phyloP scores from a whole-genome alignment of 2,329 filamentous ascomycete species.

The Coniochaeta sp. region DNA sequence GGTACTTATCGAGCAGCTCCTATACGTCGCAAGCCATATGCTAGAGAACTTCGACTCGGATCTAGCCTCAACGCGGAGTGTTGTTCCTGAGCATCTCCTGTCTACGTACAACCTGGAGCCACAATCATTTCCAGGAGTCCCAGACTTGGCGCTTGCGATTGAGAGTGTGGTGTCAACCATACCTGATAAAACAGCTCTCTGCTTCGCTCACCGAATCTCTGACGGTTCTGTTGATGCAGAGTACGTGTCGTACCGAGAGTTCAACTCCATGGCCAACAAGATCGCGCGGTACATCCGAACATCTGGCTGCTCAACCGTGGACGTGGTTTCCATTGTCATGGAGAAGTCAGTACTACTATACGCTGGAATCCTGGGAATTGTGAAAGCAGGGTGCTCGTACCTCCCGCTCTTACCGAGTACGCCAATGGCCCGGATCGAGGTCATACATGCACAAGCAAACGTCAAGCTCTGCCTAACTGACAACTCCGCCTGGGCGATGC shows the following conservation, averaged over 20 bases:
- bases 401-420: constrained; percentile 72
- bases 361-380: constrained; percentile 62
- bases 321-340: constrained; percentile 67
- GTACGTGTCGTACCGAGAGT: constrained; percentile 53
- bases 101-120: constrained; percentile 43
- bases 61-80: constrained; percentile 15
- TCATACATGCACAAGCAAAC: constrained; percentile 56
- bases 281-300: constrained; percentile 51
- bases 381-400: constrained; percentile 73
- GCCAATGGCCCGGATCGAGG: constrained; percentile 50
- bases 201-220: constrained; percentile 49
- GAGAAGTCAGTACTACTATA: constrained; percentile 72
- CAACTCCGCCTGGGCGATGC: constrained; percentile 10
- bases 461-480: constrained; percentile 40
- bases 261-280: constrained; percentile 58
- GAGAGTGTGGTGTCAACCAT: constrained; percentile 39
- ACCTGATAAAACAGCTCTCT: constrained; percentile 54
- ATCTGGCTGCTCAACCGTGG: constrained; percentile 38
- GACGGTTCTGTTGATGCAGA: constrained; percentile 25
- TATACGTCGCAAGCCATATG: constrained; percentile 34
- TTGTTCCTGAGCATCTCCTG: constrained; percentile 25
- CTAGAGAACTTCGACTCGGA: constrained; percentile 17
- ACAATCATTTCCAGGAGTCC: constrained; percentile 21
- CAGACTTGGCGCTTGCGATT: constrained; percentile 45
- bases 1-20: constrained; percentile 55